These are phyloP conservation scores for Boletus speciosus DNA, from an alignment of 768 basidiomycete genomes.

Conservation along the genomic window DNA sequence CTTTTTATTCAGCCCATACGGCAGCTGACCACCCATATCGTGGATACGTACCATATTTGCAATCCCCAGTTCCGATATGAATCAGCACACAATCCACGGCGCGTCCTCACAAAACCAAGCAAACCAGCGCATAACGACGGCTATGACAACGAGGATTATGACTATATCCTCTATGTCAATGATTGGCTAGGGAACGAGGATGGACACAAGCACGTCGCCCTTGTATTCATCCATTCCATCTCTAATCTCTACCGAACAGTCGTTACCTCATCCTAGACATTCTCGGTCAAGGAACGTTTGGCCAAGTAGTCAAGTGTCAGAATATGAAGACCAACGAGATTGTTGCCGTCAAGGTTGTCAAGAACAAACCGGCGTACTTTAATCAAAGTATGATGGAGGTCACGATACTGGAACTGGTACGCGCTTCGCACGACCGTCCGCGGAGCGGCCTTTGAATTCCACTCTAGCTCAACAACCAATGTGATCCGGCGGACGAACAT, in stretches of 20 bases:
- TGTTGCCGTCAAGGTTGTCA: slow-evolving; percentile 98
- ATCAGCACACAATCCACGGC: slow-evolving; percentile 88
- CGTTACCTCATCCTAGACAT: slow-evolving; percentile 94
- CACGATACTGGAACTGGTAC: slow-evolving; percentile 90
- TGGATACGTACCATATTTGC: slow-evolving; percentile 91
- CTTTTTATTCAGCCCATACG: slow-evolving; percentile 44
- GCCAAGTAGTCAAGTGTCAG: slow-evolving; percentile 99
- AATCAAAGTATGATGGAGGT: slow-evolving; percentile 99
- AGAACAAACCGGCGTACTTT: slow-evolving; percentile 99
- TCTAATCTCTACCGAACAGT: slow-evolving; percentile 38
- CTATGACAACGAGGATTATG: slow-evolving; percentile 98
- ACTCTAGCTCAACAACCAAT: slow-evolving; percentile 85
- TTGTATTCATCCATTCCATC: neutral
- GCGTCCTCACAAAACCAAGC: slow-evolving; percentile 96
- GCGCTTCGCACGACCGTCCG: slow-evolving; percentile 32
- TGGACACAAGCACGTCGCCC: slow-evolving; percentile 77
- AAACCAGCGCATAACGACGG: slow-evolving; percentile 95
- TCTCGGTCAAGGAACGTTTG: slow-evolving; percentile 97
- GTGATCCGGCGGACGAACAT: slow-evolving; percentile 92
- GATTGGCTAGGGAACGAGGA: slow-evolving; percentile 95
- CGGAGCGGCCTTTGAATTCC: slow-evolving; percentile 1
- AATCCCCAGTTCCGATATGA: slow-evolving; percentile 96
- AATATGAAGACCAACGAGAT: slow-evolving; percentile 99
- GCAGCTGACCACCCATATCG: slow-evolving; percentile 79
- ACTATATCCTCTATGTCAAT: slow-evolving; percentile 99